Evolutionary conservation across 257 asterid species (phyloP).

Genomic region (Ballota nigra): DNA sequence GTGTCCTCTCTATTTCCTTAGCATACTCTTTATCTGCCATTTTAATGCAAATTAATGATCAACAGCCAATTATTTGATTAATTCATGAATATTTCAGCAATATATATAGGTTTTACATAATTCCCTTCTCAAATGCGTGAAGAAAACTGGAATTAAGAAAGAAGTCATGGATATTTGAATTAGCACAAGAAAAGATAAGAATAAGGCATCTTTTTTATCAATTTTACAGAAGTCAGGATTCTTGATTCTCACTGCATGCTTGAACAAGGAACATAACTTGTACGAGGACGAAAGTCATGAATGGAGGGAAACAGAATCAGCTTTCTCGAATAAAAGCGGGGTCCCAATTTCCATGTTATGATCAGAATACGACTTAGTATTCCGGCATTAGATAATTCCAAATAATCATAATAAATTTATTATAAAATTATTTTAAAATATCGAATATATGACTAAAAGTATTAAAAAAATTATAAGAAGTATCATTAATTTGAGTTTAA

Average conservation of each 20-base stretch:
- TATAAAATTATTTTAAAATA: no score
- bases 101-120: neutral
- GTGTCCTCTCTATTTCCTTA: conserved; percentile 57
- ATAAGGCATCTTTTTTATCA: neutral
- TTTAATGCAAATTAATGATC: conserved; percentile 13
- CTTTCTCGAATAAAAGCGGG: no score
- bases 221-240: neutral
- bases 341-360: no score
- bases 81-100: neutral
- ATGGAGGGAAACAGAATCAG: neutral
- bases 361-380: no score
- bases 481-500: no score
- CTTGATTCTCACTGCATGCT: neutral
- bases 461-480: no score
- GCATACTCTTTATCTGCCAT: conserved; percentile 50
- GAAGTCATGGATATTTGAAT: conserved; percentile 29
- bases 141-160: conserved; percentile 3
- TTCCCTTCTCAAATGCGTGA: neutral
- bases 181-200: conserved; percentile 36
- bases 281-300: neutral
- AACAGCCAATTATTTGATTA: neutral
- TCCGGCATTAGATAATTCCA: no score
- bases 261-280: conserved; percentile 1
- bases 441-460: no score
- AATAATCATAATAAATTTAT: no score